Conservation (phyloP, 23 red algal genomes). For the Porphyridium purpureum region DNA sequence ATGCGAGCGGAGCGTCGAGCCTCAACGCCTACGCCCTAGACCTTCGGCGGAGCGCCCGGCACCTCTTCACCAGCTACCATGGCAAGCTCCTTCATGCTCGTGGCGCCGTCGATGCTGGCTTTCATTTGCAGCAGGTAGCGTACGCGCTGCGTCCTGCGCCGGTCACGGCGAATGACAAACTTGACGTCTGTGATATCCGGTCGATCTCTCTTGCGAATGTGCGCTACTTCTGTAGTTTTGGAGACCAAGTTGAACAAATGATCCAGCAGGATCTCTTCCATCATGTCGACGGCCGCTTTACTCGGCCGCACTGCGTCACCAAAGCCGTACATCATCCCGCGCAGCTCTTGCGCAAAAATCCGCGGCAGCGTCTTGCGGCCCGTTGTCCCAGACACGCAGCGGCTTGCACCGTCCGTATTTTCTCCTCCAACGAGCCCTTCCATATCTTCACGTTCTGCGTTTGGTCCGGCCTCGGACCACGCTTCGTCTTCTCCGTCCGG, state of each 20-base stretch:
- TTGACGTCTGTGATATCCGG: constrained; percentile 74
- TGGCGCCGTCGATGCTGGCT: constrained; percentile 54
- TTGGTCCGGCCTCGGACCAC: no score
- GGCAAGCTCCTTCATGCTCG: constrained; percentile 4
- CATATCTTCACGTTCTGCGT: no score
- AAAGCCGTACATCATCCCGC: constrained; percentile 94
- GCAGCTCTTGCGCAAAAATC: constrained; percentile 7
- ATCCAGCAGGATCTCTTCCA: constrained; percentile 75
- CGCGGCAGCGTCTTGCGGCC: no score
- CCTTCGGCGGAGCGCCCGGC: no score
- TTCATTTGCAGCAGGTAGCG: constrained; percentile 93
- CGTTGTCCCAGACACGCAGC: no score
- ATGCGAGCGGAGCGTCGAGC: no score
- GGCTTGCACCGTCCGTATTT: no score
- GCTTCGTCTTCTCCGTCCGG: no score
- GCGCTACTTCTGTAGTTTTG: constrained; percentile 56
- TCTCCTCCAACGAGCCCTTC: no score
- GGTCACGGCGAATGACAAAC: constrained; percentile 81
- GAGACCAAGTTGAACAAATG: constrained; percentile 51
- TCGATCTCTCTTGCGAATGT: constrained; percentile 24
- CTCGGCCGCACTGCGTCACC: constrained; percentile 72
- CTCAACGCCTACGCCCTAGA: no score
- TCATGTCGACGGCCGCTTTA: constrained; percentile 37
- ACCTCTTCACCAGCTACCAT: no score
- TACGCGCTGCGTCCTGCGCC: constrained; percentile 56